Conservation (phyloP, 2,329 filamentous ascomycete species). For the Knufia petricola region DNA sequence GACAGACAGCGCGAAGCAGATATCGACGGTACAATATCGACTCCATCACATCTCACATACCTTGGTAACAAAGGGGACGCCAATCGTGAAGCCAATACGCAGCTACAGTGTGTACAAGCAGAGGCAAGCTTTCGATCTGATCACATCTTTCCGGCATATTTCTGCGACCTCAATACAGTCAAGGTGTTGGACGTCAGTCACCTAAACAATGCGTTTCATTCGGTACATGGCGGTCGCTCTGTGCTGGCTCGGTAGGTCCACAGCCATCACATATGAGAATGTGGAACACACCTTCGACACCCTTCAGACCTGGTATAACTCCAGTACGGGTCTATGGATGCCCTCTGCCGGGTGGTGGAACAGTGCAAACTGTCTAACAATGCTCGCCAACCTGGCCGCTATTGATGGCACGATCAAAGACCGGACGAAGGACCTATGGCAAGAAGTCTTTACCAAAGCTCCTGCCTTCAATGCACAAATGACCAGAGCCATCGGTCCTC, state of each 20-base stretch:
- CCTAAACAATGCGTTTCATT: no score
- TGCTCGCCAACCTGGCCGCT: slow-evolving; percentile 46
- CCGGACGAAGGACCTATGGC: slow-evolving; percentile 19
- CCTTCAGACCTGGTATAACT: slow-evolving; percentile 53
- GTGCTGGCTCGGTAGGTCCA: slow-evolving; percentile 22
- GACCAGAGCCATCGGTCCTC: background rate
- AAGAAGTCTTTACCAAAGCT: slow-evolving; percentile 38
- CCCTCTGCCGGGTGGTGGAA: slow-evolving; percentile 64
- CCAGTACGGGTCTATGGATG: slow-evolving; percentile 50
- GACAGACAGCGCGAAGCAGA: no score
- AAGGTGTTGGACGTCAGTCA: no score
- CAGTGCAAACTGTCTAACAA: slow-evolving; percentile 56
- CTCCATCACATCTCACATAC: no score
- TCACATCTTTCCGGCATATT: no score
- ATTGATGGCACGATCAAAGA: slow-evolving; percentile 24
- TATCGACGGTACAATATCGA: no score
- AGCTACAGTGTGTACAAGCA: no score
- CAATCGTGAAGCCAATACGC: no score
- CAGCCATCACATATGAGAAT: slow-evolving; percentile 13
- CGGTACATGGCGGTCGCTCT: no score
- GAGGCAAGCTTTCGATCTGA: no score
- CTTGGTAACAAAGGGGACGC: no score
- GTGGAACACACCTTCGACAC: slow-evolving; percentile 28
- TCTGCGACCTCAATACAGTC: no score
- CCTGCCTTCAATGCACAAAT: slow-evolving; percentile 10